Conservation (phyloP, 352 stramenopile genomes). For the Pythium graminicola region DNA sequence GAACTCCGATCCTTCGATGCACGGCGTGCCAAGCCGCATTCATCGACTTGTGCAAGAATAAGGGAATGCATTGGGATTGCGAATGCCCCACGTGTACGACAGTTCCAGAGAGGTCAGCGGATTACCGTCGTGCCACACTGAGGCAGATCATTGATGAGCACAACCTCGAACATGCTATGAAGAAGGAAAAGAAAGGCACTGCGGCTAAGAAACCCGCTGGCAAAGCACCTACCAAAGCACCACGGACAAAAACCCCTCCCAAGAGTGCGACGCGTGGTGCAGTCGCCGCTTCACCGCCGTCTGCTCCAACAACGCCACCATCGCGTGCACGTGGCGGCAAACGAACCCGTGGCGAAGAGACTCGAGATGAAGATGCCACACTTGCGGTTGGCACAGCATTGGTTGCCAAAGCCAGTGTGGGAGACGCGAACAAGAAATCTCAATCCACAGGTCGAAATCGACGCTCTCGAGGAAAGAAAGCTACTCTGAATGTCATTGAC, state of each 20-base stretch:
- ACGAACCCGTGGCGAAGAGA: neutral
- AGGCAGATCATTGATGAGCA: slow-evolving; percentile 21
- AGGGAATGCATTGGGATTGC: slow-evolving; percentile 13
- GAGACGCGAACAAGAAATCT: too few species aligned
- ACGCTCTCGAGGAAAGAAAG: neutral
- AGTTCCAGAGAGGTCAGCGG: slow-evolving; percentile 4
- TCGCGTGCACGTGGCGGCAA: neutral
- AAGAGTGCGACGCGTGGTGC: too few species aligned
- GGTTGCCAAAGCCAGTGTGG: too few species aligned
- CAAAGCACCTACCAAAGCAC: neutral
- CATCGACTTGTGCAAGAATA: slow-evolving; percentile 13
- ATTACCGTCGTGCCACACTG: slow-evolving; percentile 12
- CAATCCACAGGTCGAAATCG: neutral
- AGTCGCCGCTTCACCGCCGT: too few species aligned
- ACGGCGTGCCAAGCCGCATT: slow-evolving; percentile 15
- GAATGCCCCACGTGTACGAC: slow-evolving; percentile 12
- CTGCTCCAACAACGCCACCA: neutral
- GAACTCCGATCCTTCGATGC: slow-evolving; percentile 10
- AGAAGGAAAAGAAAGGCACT: slow-evolving; percentile 5
- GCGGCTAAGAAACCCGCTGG: neutral
- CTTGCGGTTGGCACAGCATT: too few species aligned
- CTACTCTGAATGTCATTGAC: neutral
- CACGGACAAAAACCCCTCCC: too few species aligned
- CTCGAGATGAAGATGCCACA: too few species aligned
- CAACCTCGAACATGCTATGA: slow-evolving; percentile 10